These are phyloP conservation scores for Melocanna baccifera DNA, from an alignment of 176 grass and related monocot genomes.

Conservation along the genomic window DNA sequence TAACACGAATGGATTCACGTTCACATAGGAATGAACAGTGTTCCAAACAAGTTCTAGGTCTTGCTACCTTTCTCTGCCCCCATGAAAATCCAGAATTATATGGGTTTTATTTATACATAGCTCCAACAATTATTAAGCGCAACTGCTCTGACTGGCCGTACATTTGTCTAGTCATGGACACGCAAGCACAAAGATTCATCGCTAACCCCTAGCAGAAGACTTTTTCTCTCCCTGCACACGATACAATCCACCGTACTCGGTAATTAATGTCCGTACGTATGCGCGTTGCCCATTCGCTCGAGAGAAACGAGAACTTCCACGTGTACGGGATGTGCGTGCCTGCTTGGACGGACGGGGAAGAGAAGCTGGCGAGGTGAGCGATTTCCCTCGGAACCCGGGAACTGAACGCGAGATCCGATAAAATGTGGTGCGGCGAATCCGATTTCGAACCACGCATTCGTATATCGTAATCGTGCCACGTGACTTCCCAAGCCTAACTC, in stretches of 20 bases:
- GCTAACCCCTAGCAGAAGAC: constrained; percentile 35
- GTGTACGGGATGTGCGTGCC: background rate
- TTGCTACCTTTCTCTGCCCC: background rate
- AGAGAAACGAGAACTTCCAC: background rate
- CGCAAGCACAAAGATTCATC: constrained; percentile 39
- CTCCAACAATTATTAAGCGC: background rate
- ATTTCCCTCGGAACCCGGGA: constrained; percentile 47
- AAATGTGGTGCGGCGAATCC: constrained; percentile 45
- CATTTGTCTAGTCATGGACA: constrained; percentile 32
- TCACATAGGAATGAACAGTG: too few relatives aligned
- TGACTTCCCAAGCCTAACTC: background rate
- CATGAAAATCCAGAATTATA: background rate
- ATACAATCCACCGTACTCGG: constrained; percentile 4
- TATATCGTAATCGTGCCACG: background rate
- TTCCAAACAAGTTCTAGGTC: background rate
- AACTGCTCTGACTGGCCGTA: constrained; percentile 11
- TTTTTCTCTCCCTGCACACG: constrained; percentile 36
- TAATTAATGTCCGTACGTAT: constrained; percentile 9
- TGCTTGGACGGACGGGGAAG: constrained; percentile 11
- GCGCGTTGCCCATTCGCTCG: constrained; percentile 6
- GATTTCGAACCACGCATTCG: constrained; percentile 31
- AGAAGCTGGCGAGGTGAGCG: background rate
- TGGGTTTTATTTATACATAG: background rate
- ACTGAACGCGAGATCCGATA: constrained; percentile 43
- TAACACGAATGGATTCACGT: too few relatives aligned